These are phyloP conservation scores for Leccinum proliferum DNA, from an alignment of 1,284 basidiomycete species.

Conservation along the genomic window DNA sequence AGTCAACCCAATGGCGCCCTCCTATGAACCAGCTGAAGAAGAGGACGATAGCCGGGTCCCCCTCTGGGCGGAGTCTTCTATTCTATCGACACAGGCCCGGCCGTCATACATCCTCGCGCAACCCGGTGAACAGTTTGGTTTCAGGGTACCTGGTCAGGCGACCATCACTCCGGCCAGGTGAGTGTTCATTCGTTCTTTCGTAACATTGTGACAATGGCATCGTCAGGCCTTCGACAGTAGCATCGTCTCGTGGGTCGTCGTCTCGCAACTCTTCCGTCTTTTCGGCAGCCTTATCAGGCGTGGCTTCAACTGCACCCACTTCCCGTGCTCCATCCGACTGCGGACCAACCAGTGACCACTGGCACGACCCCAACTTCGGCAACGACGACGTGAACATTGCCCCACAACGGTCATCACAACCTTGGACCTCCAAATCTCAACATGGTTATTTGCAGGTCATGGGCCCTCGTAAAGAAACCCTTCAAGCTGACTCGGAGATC, in stretches of 20 bases:
- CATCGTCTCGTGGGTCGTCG: not conserved
- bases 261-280: not conserved
- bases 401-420: not conserved
- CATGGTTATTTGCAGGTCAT: not conserved
- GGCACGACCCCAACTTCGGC: not conserved
- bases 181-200: not conserved
- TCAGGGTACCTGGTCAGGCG: not conserved
- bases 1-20: no score
- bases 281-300: not conserved
- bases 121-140: not conserved
- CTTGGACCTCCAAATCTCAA: not conserved
- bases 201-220: not conserved
- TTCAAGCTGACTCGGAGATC: not conserved
- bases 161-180: not conserved
- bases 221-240: not conserved
- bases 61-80: no score
- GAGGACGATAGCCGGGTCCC: no score
- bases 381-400: not conserved
- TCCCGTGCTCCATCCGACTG: no score
- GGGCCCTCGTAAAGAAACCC: not conserved
- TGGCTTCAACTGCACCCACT: no score
- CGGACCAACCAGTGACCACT: no score
- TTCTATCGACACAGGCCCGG: not conserved
- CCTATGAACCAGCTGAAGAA: no score
- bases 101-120: not conserved